A percentile compares a stretch with the other conserved stretches of the same genome.
These are phyloP conservation scores for Gypsophila paniculata DNA, from an alignment of 179 eudicot species.

Conservation along the genomic window DNA sequence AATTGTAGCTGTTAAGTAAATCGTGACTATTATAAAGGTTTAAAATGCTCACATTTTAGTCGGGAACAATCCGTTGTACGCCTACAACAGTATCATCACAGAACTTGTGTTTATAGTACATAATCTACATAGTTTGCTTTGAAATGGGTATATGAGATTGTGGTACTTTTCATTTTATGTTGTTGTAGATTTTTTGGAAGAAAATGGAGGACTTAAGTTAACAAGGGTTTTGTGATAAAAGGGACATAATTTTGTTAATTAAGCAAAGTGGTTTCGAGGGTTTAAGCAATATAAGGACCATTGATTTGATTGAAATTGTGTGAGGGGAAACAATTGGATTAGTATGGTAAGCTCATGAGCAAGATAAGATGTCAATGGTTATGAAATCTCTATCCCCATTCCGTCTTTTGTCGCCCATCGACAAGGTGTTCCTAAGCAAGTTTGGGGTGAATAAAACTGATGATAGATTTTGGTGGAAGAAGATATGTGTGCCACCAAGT, in stretches of 20 bases:
- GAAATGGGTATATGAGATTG: neutral
- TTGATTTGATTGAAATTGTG: constrained; percentile 13
- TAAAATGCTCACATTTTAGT: no score
- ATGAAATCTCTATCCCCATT: constrained; percentile 25
- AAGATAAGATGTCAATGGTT: constrained; percentile 27
- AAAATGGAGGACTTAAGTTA: no score
- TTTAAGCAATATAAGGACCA: neutral
- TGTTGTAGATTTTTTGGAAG: neutral
- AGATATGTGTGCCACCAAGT: constrained; percentile 20
- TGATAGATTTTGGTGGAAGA: constrained; percentile 16
- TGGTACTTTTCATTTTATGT: constrained; percentile 6
- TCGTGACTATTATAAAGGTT: no score
- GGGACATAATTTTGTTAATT: neutral
- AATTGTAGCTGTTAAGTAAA: no score
- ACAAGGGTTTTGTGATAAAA: neutral
- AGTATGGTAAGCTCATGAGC: constrained; percentile 24
- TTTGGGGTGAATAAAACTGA: constrained; percentile 28
- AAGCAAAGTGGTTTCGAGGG: neutral
- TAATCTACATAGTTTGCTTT: neutral
- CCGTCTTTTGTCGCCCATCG: constrained; percentile 21
- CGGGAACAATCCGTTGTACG: no score
- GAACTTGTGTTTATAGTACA: no score
- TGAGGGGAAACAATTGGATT: neutral
- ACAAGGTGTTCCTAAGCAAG: constrained; percentile 17
- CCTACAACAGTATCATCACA: no score